These are phyloP conservation scores for Cladosporium sp. DNA, from an alignment of 2,329 filamentous ascomycete species.

Conservation along the genomic window DNA sequence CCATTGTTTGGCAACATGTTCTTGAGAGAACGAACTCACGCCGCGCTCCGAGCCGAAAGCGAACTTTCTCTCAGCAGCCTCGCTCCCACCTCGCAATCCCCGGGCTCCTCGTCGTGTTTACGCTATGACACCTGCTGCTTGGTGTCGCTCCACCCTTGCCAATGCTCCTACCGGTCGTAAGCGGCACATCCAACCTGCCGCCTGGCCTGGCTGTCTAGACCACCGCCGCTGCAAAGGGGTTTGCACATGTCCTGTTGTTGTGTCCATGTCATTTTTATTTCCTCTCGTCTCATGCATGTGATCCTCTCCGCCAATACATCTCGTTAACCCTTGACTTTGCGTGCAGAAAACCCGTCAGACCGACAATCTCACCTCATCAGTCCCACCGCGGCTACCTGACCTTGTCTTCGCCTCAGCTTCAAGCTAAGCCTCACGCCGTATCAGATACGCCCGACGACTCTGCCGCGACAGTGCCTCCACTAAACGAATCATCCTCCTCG, in stretches of 20 bases:
- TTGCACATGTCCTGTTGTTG: not conserved
- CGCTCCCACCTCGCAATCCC: not conserved
- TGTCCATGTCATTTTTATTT: not conserved
- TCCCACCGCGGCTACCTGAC: slow-evolving; percentile 49
- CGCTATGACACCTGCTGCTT: slow-evolving; percentile 6
- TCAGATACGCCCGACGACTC: slow-evolving; percentile 17
- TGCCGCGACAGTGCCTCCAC: not conserved
- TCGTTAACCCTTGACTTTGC: slow-evolving; percentile 1
- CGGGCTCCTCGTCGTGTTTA: not conserved
- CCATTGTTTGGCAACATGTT: too few relatives aligned
- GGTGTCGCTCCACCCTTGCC: slow-evolving; percentile 1
- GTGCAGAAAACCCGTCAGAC: slow-evolving; percentile 20
- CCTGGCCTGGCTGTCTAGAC: not conserved
- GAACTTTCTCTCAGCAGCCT: too few relatives aligned
- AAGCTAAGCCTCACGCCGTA: slow-evolving; percentile 26
- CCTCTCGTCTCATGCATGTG: not conserved
- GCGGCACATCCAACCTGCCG: not conserved
- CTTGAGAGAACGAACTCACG: too few relatives aligned
- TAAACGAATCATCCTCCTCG: slow-evolving; percentile 29
- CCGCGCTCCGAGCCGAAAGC: slow-evolving; percentile 7
- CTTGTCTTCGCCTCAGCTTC: slow-evolving; percentile 44
- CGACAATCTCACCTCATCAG: slow-evolving; percentile 41
- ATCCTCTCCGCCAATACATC: not conserved
- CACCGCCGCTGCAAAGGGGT: not conserved
- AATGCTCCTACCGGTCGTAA: slow-evolving; percentile 7